These are phyloP conservation scores for Phytopythium mirpurense DNA, from an alignment of 352 stramenopile genomes.

Conservation along the genomic window DNA sequence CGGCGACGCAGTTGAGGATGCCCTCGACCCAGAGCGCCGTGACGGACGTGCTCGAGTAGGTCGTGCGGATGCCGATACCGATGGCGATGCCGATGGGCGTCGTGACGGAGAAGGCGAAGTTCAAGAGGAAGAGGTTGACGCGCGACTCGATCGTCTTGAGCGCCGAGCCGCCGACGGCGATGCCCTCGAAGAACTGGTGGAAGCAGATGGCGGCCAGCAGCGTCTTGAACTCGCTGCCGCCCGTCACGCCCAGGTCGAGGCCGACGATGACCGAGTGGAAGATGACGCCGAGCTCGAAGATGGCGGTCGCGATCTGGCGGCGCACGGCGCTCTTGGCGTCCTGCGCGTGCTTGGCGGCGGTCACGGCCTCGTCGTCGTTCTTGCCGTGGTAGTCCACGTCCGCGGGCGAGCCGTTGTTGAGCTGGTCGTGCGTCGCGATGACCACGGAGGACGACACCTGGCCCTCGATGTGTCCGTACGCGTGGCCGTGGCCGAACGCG, in stretches of 20 bases:
- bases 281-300: conserved; percentile 52
- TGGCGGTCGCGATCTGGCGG: conserved; percentile 35
- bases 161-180: conserved; percentile 45
- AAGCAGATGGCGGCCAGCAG: conserved; percentile 62
- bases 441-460: conserved; percentile 8
- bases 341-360: conserved; percentile 9
- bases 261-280: conserved; percentile 73
- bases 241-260: conserved; percentile 49
- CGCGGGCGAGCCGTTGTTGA: conserved; percentile 5
- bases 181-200: conserved; percentile 75
- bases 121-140: conserved; percentile 37
- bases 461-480: conserved; percentile 16
- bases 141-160: conserved; percentile 31
- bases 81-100: conserved; percentile 49
- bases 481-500: conserved; percentile 22
- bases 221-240: conserved; percentile 42
- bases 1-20: conserved; percentile 57
- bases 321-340: conserved; percentile 16
- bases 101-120: conserved; percentile 47
- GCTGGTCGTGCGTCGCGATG: conserved; percentile 11
- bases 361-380: background rate
- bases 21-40: conserved; percentile 56
- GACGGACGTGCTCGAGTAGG: conserved; percentile 42
- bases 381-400: conserved; percentile 12
- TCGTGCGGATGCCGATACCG: conserved; percentile 45